Evolutionary conservation across 2,329 filamentous ascomycete species (phyloP).

Genomic region (Ophiostoma perfectum): DNA sequence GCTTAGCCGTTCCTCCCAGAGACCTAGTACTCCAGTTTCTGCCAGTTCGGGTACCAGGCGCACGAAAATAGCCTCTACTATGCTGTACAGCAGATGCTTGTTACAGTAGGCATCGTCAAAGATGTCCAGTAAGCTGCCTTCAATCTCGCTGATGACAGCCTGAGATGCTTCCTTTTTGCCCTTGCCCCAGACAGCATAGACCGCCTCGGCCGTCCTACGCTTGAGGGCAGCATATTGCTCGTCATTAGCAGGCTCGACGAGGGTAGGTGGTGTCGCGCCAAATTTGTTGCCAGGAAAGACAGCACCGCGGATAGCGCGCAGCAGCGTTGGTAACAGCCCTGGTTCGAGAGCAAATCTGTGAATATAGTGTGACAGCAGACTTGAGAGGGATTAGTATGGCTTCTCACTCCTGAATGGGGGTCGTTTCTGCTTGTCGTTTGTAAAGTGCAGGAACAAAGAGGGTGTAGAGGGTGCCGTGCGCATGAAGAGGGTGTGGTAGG

Average conservation of each 20-base stretch:
- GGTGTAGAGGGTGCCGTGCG: not conserved
- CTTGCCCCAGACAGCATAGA: constrained; percentile 20
- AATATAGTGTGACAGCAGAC: constrained; percentile 55
- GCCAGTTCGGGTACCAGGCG: constrained; percentile 78
- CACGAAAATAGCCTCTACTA: constrained; percentile 77
- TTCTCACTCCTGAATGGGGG: not conserved
- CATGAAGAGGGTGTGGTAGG: constrained; percentile 6
- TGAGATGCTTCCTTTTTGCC: constrained; percentile 14
- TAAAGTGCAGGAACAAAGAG: not conserved
- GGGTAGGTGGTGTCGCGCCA: constrained; percentile 49
- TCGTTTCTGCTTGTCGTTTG: not conserved
- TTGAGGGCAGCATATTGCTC: constrained; percentile 58
- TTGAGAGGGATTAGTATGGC: constrained; percentile 31
- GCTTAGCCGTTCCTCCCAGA: constrained; percentile 66
- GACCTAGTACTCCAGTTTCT: constrained; percentile 63
- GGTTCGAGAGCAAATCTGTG: constrained; percentile 56
- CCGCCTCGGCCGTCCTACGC: constrained; percentile 27
- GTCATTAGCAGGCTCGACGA: constrained; percentile 55
- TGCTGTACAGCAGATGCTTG: constrained; percentile 78
- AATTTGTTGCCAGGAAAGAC: constrained; percentile 83
- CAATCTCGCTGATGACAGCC: constrained; percentile 50
- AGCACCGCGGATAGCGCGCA: constrained; percentile 66
- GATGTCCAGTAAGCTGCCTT: constrained; percentile 61
- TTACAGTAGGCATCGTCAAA: constrained; percentile 85
- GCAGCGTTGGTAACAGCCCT: constrained; percentile 58